Evolutionary conservation across 805 yeast genomes (phyloP).

Genomic region (Zygotorulaspora florentina): DNA sequence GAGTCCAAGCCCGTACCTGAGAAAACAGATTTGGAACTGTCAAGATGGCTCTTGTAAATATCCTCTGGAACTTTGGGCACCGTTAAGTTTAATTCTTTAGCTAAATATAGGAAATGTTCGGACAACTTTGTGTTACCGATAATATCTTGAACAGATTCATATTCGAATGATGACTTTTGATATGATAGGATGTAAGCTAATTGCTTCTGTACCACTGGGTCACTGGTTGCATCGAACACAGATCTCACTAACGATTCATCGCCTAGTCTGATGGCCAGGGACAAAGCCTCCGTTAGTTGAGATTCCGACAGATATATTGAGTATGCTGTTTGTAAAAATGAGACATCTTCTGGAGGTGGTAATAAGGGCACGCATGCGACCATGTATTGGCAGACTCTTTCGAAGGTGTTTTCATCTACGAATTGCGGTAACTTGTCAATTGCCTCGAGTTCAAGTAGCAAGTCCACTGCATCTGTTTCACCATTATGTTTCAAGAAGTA

Average conservation of each 20-base stretch:
- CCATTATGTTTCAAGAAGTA: slow-evolving; percentile 91
- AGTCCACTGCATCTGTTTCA: slow-evolving; percentile 96
- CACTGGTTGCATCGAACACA: slow-evolving; percentile 78
- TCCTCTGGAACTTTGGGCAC: slow-evolving; percentile 95
- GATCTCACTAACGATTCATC: slow-evolving; percentile 70
- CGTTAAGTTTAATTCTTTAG: slow-evolving; percentile 79
- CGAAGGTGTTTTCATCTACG: slow-evolving; percentile 79
- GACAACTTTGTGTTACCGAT: slow-evolving; percentile 74
- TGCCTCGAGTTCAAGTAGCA: slow-evolving; percentile 82
- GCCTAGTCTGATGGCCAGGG: slow-evolving; percentile 84
- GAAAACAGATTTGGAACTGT: slow-evolving; percentile 55
- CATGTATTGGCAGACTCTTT: slow-evolving; percentile 90
- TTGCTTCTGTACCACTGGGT: slow-evolving; percentile 75
- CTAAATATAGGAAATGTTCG: slow-evolving; percentile 74
- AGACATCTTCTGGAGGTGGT: slow-evolving; percentile 89
- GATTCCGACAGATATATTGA: slow-evolving; percentile 74
- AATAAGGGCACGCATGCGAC: slow-evolving; percentile 93
- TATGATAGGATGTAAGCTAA: slow-evolving; percentile 83
- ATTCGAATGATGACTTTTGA: slow-evolving; percentile 77
- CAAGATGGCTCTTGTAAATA: slow-evolving; percentile 85
- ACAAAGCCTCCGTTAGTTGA: slow-evolving; percentile 83
- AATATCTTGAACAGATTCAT: slow-evolving; percentile 75
- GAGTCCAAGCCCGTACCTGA: slow-evolving; percentile 64
- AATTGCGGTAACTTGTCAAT: slow-evolving; percentile 77
- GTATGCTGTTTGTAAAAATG: slow-evolving; percentile 84